Conservation (phyloP, 2,329 filamentous ascomycete species). For the Neofusicoccum parvum region DNA sequence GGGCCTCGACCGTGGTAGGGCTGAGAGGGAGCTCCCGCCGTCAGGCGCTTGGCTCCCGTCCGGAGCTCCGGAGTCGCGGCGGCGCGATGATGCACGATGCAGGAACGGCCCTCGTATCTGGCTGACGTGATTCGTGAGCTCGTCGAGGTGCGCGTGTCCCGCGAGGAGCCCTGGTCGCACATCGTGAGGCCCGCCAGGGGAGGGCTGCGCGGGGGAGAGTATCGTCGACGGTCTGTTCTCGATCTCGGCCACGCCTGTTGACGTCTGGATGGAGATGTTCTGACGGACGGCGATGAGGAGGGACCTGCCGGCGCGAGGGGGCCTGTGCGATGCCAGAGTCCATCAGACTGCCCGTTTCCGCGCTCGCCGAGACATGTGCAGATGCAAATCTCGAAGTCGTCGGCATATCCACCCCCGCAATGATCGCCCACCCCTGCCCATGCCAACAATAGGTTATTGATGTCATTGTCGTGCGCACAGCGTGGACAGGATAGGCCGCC, state of each 20-base stretch:
- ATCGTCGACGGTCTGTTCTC: too few species aligned
- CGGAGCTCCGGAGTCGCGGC: not conserved
- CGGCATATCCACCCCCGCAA: constrained; percentile 15
- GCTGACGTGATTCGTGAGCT: constrained; percentile 15
- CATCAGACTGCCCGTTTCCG: constrained; percentile 14
- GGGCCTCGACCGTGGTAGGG: constrained; percentile 17
- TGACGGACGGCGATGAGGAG: not conserved
- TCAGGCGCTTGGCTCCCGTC: constrained; percentile 5
- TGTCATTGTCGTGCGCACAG: not conserved
- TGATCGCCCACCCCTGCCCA: constrained; percentile 17
- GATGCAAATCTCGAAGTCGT: constrained; percentile 11
- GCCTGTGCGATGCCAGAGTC: constrained; percentile 14
- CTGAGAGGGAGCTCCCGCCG: constrained; percentile 16
- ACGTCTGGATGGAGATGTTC: too few species aligned
- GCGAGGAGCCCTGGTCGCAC: not conserved
- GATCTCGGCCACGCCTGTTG: not conserved
- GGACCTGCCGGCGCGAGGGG: not conserved
- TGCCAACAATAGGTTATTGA: not conserved
- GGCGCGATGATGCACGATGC: constrained; percentile 14
- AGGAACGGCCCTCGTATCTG: constrained; percentile 17
- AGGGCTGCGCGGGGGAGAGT: not conserved
- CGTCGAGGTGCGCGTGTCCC: not conserved
- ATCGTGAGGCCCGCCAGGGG: not conserved
- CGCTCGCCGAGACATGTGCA: constrained; percentile 1
- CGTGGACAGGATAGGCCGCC: not conserved